Evolutionary conservation across 345 rosid genomes (phyloP).

Genomic region (Citrus sp.): DNA sequence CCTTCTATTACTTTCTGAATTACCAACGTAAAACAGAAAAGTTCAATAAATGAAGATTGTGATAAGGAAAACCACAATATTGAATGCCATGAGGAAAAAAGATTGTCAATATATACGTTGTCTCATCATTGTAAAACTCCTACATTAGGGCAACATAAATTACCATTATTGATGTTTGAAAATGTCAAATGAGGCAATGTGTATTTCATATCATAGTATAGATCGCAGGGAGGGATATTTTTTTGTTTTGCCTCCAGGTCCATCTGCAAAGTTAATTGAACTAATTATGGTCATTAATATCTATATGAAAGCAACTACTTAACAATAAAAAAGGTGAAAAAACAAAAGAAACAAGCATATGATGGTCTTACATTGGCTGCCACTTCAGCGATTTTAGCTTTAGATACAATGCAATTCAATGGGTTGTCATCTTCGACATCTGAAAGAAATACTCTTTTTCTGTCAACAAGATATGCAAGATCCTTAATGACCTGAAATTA

Average conservation of each 20-base stretch:
- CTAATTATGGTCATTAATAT: not conserved
- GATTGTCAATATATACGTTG: not conserved
- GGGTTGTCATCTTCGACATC: conserved; percentile 43
- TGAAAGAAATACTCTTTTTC: conserved; percentile 36
- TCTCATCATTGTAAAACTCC: not conserved
- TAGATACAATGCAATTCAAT: conserved; percentile 29
- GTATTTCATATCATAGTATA: conserved; percentile 38
- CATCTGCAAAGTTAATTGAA: conserved; percentile 10
- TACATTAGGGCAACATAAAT: not conserved
- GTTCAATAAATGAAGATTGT: not conserved
- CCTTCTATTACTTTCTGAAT: conserved; percentile 15
- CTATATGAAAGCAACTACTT: not conserved
- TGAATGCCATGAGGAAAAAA: not conserved
- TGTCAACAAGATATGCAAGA: conserved; percentile 12
- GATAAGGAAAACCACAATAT: not conserved
- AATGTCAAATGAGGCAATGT: conserved; percentile 28
- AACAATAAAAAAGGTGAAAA: not conserved
- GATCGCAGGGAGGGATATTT: conserved; percentile 21
- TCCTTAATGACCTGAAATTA: conserved; percentile 31
- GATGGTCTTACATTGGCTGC: conserved; percentile 24
- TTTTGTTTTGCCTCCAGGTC: conserved; percentile 19
- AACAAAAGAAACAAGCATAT: not conserved
- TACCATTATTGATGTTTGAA: conserved; percentile 20
- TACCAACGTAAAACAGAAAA: not conserved
- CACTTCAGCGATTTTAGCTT: conserved; percentile 22